Evolutionary conservation across 495 filamentous ascomycete genomes (phyloP).

Genomic region (Talaromyces proteolyticus): DNA sequence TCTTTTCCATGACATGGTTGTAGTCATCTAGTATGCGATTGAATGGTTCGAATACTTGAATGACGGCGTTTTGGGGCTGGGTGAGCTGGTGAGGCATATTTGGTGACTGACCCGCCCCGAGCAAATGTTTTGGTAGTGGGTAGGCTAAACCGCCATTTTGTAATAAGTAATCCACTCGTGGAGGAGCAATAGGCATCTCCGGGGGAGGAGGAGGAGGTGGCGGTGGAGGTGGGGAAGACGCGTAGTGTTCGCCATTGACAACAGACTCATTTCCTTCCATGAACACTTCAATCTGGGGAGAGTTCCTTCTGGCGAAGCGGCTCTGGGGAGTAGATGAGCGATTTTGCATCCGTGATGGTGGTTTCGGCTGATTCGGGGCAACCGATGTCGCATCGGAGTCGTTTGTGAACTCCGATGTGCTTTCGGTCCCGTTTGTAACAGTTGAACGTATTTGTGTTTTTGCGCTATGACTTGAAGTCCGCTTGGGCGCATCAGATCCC

Average conservation of each 20-base stretch:
- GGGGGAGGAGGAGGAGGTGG: conserved; percentile 85
- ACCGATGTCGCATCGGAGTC: conserved; percentile 65
- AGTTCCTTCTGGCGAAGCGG: conserved; percentile 7
- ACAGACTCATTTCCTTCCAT: conserved; percentile 25
- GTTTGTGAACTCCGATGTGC: conserved; percentile 36
- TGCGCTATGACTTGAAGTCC: conserved; percentile 24
- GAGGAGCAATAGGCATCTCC: conserved; percentile 56
- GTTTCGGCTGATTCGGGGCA: conserved; percentile 49
- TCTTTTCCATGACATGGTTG: conserved; percentile 67
- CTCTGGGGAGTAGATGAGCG: conserved; percentile 26
- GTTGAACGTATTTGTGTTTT: conserved; percentile 30
- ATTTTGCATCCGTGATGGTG: conserved; percentile 33
- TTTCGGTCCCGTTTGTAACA: conserved; percentile 20
- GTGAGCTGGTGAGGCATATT: conserved; percentile 34
- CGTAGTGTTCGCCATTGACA: conserved; percentile 32
- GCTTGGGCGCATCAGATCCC: conserved; percentile 28
- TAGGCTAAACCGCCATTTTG: conserved; percentile 74
- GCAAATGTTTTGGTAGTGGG: conserved; percentile 59
- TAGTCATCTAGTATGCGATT: conserved; percentile 82
- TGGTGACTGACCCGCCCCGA: conserved; percentile 34
- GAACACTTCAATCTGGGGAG: conserved; percentile 29
- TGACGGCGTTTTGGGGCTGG: conserved; percentile 39
- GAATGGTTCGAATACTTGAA: conserved; percentile 71
- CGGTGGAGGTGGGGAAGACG: conserved; percentile 39
- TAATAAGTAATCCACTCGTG: conserved; percentile 83